Evolutionary conservation across 768 basidiomycete genomes (phyloP).

Genomic region (Auriscalpium orientale): DNA sequence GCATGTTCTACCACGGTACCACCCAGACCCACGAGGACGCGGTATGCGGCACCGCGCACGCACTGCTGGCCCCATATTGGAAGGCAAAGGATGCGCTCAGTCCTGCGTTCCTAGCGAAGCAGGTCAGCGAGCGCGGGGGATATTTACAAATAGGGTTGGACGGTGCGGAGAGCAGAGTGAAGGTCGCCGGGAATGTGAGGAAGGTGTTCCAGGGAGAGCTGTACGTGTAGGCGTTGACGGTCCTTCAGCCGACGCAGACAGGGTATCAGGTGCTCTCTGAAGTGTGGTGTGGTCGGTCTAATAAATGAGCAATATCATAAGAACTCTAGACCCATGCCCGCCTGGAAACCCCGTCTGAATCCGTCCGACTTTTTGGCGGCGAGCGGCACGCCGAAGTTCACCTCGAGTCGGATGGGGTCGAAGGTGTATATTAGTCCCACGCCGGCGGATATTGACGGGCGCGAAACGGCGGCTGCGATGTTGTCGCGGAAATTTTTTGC

Average conservation of each 20-base stretch:
- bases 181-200: slow-evolving; percentile 1
- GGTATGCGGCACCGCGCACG: slow-evolving; percentile 25
- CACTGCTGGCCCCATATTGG: slow-evolving; percentile 25
- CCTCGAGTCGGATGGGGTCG: slow-evolving; percentile 77
- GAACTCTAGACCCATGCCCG: slow-evolving; percentile 79
- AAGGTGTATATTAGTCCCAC: slow-evolving; percentile 79
- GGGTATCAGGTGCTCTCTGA: too few relatives aligned
- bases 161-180: neutral
- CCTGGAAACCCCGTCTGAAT: slow-evolving; percentile 61
- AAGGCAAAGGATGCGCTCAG: neutral
- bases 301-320: slow-evolving; percentile 28
- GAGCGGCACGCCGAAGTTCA: slow-evolving; percentile 83
- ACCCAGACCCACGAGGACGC: slow-evolving; percentile 23
- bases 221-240: neutral
- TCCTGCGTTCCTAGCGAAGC: neutral
- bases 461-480: slow-evolving; percentile 32
- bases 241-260: too few relatives aligned
- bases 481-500: slow-evolving; percentile 33
- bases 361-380: slow-evolving; percentile 62
- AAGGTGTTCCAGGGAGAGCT: neutral
- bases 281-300: too few relatives aligned
- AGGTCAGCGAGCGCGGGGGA: slow-evolving; percentile 10
- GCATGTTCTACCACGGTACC: slow-evolving; percentile 20
- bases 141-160: slow-evolving; percentile 4
- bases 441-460: slow-evolving; percentile 73